Base-by-base conservation (phyloP, 2,329 filamentous ascomycete genomes). In the Paraphoma sp. region DNA sequence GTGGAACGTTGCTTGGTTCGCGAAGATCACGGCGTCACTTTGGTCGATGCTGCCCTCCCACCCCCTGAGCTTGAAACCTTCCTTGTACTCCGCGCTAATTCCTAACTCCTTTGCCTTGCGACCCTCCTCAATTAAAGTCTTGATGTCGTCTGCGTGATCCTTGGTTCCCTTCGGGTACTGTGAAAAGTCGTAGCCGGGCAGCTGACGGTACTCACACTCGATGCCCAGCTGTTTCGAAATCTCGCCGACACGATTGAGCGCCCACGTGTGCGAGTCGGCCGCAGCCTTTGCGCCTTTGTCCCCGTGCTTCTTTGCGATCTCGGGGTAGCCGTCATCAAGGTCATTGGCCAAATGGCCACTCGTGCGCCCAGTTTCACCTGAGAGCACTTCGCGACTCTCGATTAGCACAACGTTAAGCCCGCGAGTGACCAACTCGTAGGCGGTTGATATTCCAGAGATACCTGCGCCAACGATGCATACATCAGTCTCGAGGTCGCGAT, bases 251-350 rank as follows among this genome's bases (percentile, higher is more conserved):
- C 78, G 78, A 18, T 83, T 76, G 10, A 85, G 62, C 0, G 83
- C 84, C 81, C 83, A 87, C 0, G 77, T 75, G 53, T 86, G 84
- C 28, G 82, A 84, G 14, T 86, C 82, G 0, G 82, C 83, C 0
- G 83, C 83, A 0, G 73, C 62, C 53, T 76, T 77, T 0, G 84
- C 83, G 1, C 82, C 82, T 0, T 78, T 70, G 17, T 80, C 68
- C 0, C 84, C 83, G 48, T 85, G 83, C 68, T 84, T 84, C 70
- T 80, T 80, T 7, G 76, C 76, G 50, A 86, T 84, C 23, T 79
- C 75, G 0, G 75, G 63, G 56, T 84, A 87, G 2, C 80, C 79
- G 49, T 85, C 83, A 30, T 86, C 84, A 2, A 87, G 71, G 3
- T 81, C 81, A 54, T 79, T 86, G 2, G 83, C 79, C 30, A 86